Base-by-base conservation (phyloP, 2,329 filamentous ascomycete species). In the Decorospora gaudefroyi region DNA sequence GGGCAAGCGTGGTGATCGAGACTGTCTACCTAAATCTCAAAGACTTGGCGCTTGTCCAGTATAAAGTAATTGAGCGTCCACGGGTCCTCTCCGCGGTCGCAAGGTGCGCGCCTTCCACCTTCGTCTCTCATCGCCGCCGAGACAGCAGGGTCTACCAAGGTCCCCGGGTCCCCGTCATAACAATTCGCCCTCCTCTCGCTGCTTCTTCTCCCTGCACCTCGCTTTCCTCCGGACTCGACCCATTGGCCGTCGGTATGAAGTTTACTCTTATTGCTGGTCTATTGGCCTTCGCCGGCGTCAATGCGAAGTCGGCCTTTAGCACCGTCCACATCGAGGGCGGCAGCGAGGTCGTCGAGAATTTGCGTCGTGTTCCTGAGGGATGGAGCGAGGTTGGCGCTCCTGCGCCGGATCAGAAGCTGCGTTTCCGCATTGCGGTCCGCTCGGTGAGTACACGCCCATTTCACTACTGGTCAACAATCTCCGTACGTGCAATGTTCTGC, bases 381-480 rank as follows among this genome's bases (percentile, higher is more conserved):
- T 72, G 70, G 70, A 59, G 53, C 31, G 59, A 67, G 23, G 50
- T 71, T 19, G 66, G 64, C 16, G 57, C 57, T 17, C 68, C 68
- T 3, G 53, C 63, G 18, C 59, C 58, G 15, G 48, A 59, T 38
- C 57, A 56, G 37, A 64, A 64, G 46, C 52, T 72, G 32, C 66
- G 64, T 21, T 71, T 72, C 50, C 67, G 69, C 53, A 69, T 72
- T 53, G 70, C 67, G 12, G 59, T 72, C 8, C 65, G 62, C 40
- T 67, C 68, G 58, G 69, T 72, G 51, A 47, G 64, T 62, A 26
- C 3, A n/a, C 9, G 11, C 26, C 26, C 26, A 28, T 6, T 5
- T 31, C 5, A 6, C 29, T 31, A 16, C n/a, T 7, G 8, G 15
- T 17, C 7, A 31, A 8, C 21, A 10, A 10, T 15, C 13, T 31